phyloP scores from a whole-genome alignment of 768 basidiomycete genomes.

The Lactifluus hygrophoroides region DNA sequence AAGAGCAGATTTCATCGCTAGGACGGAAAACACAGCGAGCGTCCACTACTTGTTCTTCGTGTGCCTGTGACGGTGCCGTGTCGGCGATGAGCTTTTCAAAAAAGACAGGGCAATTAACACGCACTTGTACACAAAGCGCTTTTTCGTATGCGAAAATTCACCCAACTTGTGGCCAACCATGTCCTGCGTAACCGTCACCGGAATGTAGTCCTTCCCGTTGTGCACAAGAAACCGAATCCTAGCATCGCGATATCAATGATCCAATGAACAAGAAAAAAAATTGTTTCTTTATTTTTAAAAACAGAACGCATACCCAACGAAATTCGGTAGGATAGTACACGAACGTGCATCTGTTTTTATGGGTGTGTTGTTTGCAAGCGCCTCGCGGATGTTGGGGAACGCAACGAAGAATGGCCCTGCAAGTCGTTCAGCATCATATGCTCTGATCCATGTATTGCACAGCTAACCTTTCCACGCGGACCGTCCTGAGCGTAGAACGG shows the following conservation, averaged over 20 bases:
- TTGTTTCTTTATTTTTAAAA: too few species aligned
- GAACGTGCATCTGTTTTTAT: slow-evolving; percentile 83
- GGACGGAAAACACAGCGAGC: too few species aligned
- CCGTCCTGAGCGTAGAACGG: slow-evolving; percentile 51
- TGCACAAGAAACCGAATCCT: slow-evolving; percentile 89
- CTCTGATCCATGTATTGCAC: neutral
- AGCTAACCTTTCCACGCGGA: slow-evolving; percentile 78
- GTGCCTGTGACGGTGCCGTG: slow-evolving; percentile 24
- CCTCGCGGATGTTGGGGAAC: slow-evolving; percentile 80
- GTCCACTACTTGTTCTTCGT: slow-evolving; percentile 41
- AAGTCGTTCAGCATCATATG: neutral
- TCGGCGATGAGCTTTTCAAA: neutral
- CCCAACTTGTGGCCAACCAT: slow-evolving; percentile 99
- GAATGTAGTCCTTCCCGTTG: slow-evolving; percentile 86
- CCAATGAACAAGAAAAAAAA: too few species aligned
- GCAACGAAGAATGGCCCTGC: slow-evolving; percentile 91
- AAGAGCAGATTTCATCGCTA: too few species aligned
- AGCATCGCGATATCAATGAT: neutral
- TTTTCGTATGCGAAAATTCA: slow-evolving; percentile 87
- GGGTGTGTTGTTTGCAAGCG: slow-evolving; percentile 70
- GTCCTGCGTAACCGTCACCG: slow-evolving; percentile 84
- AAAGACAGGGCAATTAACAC: slow-evolving; percentile 26
- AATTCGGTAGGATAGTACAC: slow-evolving; percentile 92
- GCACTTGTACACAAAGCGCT: slow-evolving; percentile 78
- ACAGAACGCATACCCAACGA: slow-evolving; percentile 67